Evolutionary conservation across 73 alveolate species (phyloP), one percentile per base, ranked within the genome.

Genomic region (Paramecium bursaria): DNA sequence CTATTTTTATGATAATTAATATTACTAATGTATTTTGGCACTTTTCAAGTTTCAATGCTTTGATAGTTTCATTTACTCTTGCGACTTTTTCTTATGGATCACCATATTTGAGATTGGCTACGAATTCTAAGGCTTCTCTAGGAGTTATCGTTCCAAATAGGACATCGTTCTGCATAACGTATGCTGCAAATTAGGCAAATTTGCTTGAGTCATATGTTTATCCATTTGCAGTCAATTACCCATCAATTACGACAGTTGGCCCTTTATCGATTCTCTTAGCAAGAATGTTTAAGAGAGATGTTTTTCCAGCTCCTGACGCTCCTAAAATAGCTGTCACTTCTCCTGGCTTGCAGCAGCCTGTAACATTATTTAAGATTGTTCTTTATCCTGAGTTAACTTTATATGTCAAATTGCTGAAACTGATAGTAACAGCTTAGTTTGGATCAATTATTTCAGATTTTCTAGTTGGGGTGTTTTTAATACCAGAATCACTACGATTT

Each of bases 291-390:
- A 95, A 80, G 27, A 95, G 77, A 1, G 99, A 90, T 5, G 99
- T 95, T 74, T 95, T 95, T 10, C 99, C 99, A 19, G 99, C 98
- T 29, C 99, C 99, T 42, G 96, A 91, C 14, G 98, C 95, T 2
- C 99, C 99, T 57, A 95, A 74, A 49, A 95, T 95, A 0, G 96
- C 92, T 21, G 95, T 77, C 67, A 95, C 87, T 88, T 90, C 85
- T 0, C 98, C 97, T 53, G 95, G 97, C 60, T 90, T 46, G 50
- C 95, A 90, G 30, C 76, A 47, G 33, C 98, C 98, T 4, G 95
- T 85, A 26, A 94, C 75, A 15, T 75, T 86, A 75, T 94, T 87
- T 7, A 94, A 60, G 42, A 94, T 94, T 27, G 76, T 57, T 57
- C 49, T 57, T 10, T 57, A 10, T 57, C 33, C 76, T 29, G 22